phyloP scores from a whole-genome alignment of 2,329 filamentous ascomycete genomes.

The Ophiocordyceps camponoti-leonardi region DNA sequence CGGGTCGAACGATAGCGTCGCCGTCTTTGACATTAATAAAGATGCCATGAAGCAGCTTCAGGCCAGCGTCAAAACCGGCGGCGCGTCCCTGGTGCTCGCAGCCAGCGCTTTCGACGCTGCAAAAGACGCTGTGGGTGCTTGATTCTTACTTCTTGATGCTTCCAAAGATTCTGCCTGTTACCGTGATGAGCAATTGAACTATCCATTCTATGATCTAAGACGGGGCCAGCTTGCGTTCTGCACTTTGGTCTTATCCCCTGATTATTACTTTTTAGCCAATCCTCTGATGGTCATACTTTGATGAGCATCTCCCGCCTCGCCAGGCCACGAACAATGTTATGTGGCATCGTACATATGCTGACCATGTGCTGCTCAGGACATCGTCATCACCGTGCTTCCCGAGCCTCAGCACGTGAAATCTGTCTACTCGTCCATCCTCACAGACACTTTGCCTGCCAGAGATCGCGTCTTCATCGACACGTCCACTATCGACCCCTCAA shows the following conservation, averaged over 20 bases:
- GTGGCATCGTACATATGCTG: background rate
- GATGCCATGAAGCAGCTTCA: slow-evolving; percentile 27
- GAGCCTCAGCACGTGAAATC: slow-evolving; percentile 75
- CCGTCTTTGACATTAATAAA: slow-evolving; percentile 39
- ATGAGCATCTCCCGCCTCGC: background rate
- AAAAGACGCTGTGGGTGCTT: slow-evolving; percentile 30
- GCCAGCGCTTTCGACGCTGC: slow-evolving; percentile 28
- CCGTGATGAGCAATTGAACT: slow-evolving; percentile 15
- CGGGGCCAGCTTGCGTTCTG: slow-evolving; percentile 21
- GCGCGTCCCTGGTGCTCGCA: slow-evolving; percentile 28
- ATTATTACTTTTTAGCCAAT: slow-evolving; percentile 55
- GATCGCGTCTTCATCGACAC: slow-evolving; percentile 82
- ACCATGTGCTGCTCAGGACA: slow-evolving; percentile 38
- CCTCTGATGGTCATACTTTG: slow-evolving; percentile 10
- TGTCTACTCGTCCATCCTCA: slow-evolving; percentile 64
- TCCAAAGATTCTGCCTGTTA: background rate
- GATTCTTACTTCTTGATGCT: background rate
- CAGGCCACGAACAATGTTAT: background rate
- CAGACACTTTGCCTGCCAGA: slow-evolving; percentile 29
- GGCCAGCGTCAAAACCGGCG: slow-evolving; percentile 27
- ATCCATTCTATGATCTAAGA: slow-evolving; percentile 53
- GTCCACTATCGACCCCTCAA: slow-evolving; percentile 86
- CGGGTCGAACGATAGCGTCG: slow-evolving; percentile 28
- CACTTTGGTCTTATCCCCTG: slow-evolving; percentile 31
- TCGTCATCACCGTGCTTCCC: slow-evolving; percentile 74